Evolutionary conservation across 1,284 basidiomycete species (phyloP).

Genomic region (Sphagnurus paluster): DNA sequence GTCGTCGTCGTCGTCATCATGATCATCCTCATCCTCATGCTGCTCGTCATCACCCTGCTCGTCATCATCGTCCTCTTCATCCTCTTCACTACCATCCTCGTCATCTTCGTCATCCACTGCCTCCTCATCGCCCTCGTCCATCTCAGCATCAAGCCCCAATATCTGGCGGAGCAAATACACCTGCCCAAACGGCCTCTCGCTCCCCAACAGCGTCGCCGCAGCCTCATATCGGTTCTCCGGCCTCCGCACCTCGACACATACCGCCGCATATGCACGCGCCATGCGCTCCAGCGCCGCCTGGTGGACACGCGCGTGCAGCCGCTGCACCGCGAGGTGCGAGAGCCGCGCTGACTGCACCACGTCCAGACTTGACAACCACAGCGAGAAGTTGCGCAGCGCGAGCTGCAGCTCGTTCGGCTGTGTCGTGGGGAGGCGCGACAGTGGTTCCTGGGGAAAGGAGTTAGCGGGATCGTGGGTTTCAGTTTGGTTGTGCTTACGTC

Average conservation of each 20-base stretch:
- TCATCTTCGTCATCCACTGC: not conserved
- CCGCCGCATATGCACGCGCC: constrained; percentile 63
- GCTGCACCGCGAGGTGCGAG: constrained; percentile 66
- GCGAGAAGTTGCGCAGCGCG: constrained; percentile 59
- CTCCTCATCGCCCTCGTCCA: constrained; percentile 12
- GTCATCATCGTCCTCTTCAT: too few relatives aligned
- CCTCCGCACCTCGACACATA: constrained; percentile 76
- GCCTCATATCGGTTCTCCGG: constrained; percentile 86
- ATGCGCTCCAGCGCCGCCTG: constrained; percentile 70
- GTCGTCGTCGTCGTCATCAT: too few relatives aligned
- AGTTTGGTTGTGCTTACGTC: constrained; percentile 44
- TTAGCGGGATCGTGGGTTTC: not conserved
- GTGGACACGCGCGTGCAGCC: constrained; percentile 72
- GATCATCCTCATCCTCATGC: too few relatives aligned
- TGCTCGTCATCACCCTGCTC: too few relatives aligned
- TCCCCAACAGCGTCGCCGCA: constrained; percentile 81
- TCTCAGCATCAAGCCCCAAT: constrained; percentile 69
- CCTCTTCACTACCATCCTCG: too few relatives aligned
- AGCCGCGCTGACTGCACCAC: constrained; percentile 81
- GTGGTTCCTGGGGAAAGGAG: constrained; percentile 54
- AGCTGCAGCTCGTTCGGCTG: constrained; percentile 55
- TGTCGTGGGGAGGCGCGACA: constrained; percentile 63
- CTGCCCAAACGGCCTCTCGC: constrained; percentile 80
- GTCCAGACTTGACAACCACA: constrained; percentile 67
- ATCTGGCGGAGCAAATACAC: constrained; percentile 72